Evolutionary conservation across 2,329 filamentous ascomycete species (phyloP).

Genomic region (Periglandula ipomoeae): DNA sequence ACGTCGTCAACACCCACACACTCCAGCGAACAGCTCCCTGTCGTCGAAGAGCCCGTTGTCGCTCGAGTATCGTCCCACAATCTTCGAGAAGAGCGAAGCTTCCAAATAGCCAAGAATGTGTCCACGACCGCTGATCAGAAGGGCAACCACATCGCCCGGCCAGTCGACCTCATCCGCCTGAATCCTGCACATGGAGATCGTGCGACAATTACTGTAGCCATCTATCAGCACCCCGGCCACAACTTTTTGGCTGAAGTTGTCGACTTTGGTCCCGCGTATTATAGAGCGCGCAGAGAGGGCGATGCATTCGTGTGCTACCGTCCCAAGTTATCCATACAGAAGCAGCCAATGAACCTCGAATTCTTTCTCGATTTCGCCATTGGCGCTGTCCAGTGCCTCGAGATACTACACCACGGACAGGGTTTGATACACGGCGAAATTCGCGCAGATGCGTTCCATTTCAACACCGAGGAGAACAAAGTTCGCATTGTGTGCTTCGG

Average conservation of each 20-base stretch:
- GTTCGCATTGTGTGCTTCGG: conserved; percentile 82
- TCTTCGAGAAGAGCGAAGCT: conserved; percentile 77
- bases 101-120: conserved; percentile 69
- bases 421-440: conserved; percentile 87
- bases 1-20: conserved; percentile 23
- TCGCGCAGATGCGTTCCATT: conserved; percentile 84
- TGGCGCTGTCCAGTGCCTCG: conserved; percentile 74
- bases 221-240: conserved; percentile 69
- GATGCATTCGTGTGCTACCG: conserved; percentile 39
- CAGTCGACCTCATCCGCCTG: conserved; percentile 70
- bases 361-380: conserved; percentile 87
- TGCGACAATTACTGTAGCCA: conserved; percentile 63
- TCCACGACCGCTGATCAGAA: conserved; percentile 62
- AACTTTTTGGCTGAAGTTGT: conserved; percentile 65
- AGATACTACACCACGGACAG: conserved; percentile 83
- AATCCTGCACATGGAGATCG: conserved; percentile 60
- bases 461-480: conserved; percentile 56
- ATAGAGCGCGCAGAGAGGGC: conserved; percentile 43
- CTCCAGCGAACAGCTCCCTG: conserved; percentile 34
- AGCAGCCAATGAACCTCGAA: conserved; percentile 57
- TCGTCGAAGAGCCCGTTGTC: conserved; percentile 58
- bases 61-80: conserved; percentile 77
- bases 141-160: conserved; percentile 67
- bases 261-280: conserved; percentile 70
- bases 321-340: conserved; percentile 35